These are phyloP conservation scores for Hypoxylon subgilvum DNA, from an alignment of 495 filamentous ascomycete genomes.

Conservation along the genomic window DNA sequence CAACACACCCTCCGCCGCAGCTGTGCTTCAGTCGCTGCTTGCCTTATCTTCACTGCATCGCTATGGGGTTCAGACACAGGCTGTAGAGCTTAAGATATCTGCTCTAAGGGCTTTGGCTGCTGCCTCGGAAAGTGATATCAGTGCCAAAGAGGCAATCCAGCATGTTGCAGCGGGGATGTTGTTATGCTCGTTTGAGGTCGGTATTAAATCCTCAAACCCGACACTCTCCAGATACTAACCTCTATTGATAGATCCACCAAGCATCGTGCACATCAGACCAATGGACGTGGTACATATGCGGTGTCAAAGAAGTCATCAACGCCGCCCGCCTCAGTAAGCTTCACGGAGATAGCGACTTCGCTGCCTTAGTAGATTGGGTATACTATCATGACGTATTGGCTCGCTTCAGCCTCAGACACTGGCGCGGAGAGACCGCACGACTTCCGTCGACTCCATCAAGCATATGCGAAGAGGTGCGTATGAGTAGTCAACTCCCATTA, in stretches of 20 bases:
- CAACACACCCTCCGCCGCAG: conserved; percentile 28
- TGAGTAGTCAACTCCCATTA: background rate
- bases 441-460: conserved; percentile 1
- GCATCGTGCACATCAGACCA: conserved; percentile 36
- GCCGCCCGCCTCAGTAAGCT: conserved; percentile 18
- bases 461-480: background rate
- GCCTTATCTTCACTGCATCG: conserved; percentile 43
- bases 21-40: conserved; percentile 39
- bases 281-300: conserved; percentile 38
- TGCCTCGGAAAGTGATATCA: conserved; percentile 10
- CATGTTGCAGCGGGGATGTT: conserved; percentile 49
- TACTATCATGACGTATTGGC: conserved; percentile 47
- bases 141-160: conserved; percentile 38
- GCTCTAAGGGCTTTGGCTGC: conserved; percentile 36
- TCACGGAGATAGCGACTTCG: conserved; percentile 26
- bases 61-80: conserved; percentile 39
- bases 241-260: conserved; percentile 17
- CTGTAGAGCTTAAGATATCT: conserved; percentile 42
- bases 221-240: background rate
- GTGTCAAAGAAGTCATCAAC: conserved; percentile 36
- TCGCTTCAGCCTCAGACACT: conserved; percentile 43
- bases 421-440: conserved; percentile 21
- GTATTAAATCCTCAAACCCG: background rate
- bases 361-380: conserved; percentile 44
- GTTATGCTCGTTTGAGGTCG: conserved; percentile 46